Evolutionary conservation across 495 filamentous ascomycete genomes (phyloP).

Genomic region (Aspergillus hancockii): DNA sequence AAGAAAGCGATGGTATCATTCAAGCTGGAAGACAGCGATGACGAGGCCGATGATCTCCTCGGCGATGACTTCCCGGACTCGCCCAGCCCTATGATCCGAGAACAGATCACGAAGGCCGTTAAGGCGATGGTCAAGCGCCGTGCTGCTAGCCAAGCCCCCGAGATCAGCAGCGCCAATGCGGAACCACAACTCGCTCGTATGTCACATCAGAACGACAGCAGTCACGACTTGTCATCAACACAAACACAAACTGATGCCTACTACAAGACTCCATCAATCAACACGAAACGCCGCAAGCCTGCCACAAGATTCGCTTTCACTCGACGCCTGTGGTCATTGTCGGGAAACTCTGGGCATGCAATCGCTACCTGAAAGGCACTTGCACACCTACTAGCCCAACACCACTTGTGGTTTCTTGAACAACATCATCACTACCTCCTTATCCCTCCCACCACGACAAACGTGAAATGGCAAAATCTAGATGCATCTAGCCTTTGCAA

Average conservation of each 20-base stretch:
- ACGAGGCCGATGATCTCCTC: slow-evolving; percentile 6
- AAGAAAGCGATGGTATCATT: slow-evolving; percentile 14
- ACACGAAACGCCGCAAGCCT: not conserved
- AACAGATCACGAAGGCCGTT: slow-evolving; percentile 18
- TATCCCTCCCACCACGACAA: not conserved
- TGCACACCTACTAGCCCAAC: not conserved
- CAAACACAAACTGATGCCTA: not conserved
- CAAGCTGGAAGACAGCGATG: slow-evolving; percentile 15
- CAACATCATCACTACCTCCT: not conserved
- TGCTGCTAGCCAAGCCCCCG: not conserved
- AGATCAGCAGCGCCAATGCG: not conserved
- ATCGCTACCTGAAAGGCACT: not conserved
- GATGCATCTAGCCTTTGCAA: not conserved
- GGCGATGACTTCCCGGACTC: slow-evolving; percentile 10
- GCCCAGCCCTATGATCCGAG: slow-evolving; percentile 11
- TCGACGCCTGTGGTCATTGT: not conserved
- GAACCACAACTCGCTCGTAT: not conserved
- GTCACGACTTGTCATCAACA: not conserved
- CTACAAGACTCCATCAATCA: not conserved
- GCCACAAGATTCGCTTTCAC: not conserved
- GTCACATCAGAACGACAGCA: not conserved
- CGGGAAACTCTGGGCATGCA: not conserved
- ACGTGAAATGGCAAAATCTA: not conserved
- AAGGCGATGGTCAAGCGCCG: slow-evolving; percentile 15
- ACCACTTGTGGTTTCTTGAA: not conserved